Percentiles rank a stretch among this genome's conserved stretches.
These are phyloP conservation scores for Narthecium ossifragum DNA, from an alignment of 106 monocot species.

Conservation along the genomic window DNA sequence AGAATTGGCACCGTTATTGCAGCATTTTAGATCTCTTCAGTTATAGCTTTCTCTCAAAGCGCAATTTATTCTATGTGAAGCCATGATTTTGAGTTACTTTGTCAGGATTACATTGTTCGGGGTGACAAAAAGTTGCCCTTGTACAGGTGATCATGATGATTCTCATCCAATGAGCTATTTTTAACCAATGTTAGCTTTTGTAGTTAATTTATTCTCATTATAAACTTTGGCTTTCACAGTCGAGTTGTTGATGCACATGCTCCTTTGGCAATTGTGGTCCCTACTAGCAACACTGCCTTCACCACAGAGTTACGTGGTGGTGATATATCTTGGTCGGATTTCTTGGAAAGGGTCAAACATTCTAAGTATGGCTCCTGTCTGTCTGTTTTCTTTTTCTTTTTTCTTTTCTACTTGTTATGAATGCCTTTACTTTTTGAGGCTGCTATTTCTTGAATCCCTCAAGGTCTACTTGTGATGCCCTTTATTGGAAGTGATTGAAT, in stretches of 20 bases:
- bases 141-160: slow-evolving; percentile 60
- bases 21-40: too few species aligned
- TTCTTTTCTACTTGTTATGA: background rate
- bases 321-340: slow-evolving; percentile 83
- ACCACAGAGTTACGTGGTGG: slow-evolving; percentile 35
- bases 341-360: slow-evolving; percentile 49
- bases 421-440: too few species aligned
- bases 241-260: slow-evolving; percentile 84
- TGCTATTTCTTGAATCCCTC: too few species aligned
- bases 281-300: slow-evolving; percentile 32
- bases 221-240: slow-evolving; percentile 35
- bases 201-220: slow-evolving; percentile 9
- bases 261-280: slow-evolving; percentile 77
- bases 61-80: too few species aligned
- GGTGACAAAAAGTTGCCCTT: slow-evolving; percentile 73
- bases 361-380: slow-evolving; percentile 38
- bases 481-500: too few species aligned
- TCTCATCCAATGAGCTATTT: background rate
- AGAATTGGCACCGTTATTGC: too few species aligned
- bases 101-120: slow-evolving; percentile 81
- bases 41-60: too few species aligned
- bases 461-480: too few species aligned
- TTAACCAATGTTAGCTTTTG: background rate
- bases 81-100: too few species aligned
- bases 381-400: slow-evolving; percentile 11